These are phyloP conservation scores for Coniella lustricola DNA, from an alignment of 2,329 filamentous ascomycete species.

Conservation along the genomic window DNA sequence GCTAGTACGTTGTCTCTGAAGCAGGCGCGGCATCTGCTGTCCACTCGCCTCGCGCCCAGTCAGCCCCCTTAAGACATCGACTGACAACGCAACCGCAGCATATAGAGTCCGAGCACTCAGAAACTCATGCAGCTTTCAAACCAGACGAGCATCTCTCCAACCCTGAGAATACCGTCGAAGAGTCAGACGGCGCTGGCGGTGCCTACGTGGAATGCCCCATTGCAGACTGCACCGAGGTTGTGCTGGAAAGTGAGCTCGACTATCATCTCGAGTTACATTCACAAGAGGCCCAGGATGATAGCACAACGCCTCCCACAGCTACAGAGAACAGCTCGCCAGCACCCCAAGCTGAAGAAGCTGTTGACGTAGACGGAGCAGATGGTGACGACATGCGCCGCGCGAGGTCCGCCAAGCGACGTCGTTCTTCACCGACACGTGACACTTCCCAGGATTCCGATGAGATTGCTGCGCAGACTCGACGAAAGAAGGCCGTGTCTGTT, in stretches of 20 bases:
- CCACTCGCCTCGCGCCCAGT: not conserved
- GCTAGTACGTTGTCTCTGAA: constrained; percentile 22
- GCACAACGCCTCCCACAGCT: not conserved
- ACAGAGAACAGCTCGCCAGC: constrained; percentile 3
- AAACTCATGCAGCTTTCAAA: constrained; percentile 20
- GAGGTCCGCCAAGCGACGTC: constrained; percentile 3
- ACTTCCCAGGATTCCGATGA: constrained; percentile 6
- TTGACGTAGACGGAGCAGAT: not conserved
- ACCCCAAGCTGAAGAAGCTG: not conserved
- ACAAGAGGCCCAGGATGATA: constrained; percentile 40
- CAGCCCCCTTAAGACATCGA: not conserved
- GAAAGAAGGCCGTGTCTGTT: constrained; percentile 12
- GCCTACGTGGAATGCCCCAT: constrained; percentile 46
- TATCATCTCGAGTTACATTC: constrained; percentile 54
- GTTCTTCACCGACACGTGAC: constrained; percentile 3
- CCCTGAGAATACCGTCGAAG: constrained; percentile 14
- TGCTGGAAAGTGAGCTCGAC: constrained; percentile 45
- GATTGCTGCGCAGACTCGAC: constrained; percentile 4
- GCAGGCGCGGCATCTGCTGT: no score
- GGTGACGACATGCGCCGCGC: not conserved
- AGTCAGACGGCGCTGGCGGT: constrained; percentile 23
- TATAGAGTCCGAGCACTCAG: constrained; percentile 24
- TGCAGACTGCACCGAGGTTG: constrained; percentile 52
- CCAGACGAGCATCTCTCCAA: constrained; percentile 12
- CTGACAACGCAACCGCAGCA: constrained; percentile 20